Base-by-base conservation (phyloP, 2,329 filamentous ascomycete species). In the Drechslerella coelobrocha region DNA sequence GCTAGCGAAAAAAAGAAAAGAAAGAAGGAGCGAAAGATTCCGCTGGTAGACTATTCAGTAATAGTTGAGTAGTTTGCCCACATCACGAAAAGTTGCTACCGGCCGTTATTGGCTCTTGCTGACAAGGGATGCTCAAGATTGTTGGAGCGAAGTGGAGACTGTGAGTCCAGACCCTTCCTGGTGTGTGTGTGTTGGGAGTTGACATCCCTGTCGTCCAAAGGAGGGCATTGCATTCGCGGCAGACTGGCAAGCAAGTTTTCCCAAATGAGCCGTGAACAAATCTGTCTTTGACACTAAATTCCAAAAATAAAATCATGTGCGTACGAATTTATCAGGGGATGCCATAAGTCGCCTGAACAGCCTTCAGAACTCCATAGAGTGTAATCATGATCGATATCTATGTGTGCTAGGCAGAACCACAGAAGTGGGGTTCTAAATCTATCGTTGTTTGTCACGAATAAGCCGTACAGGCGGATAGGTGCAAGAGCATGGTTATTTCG, bases 241-340 rank as follows among this genome's bases (percentile, higher is more conserved):
- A 37, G 34, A 14, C 61, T 61, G 53, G 56, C 56, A 69, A 57
- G 31, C 41, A 24, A 68, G 54, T 54, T 47, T 31, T 14, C 56
- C 61, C 63, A 68, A 55, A 48, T 68, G 63, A 61, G 63, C 63
- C 52, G 43, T 31, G 27, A 57, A 26, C 41, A 50, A 29, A 29
- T 26, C 21, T 43, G 24, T 17, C 24, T 27, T 45, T 29, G 17
- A 37, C 50, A 27, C 31, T 8, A 37, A 45, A 27, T 68, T 61
- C 50, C 51, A 61, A 68, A 61, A 68, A 68, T 68, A 68, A 60
- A 55, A 55, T n/a, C n/a, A n/a, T n/a, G n/a, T n/a, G n/a, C n/a
- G n/a, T n/a, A n/a, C n/a, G n/a, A n/a, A n/a, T n/a, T n/a, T n/a
- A n/a, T n/a, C n/a, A n/a, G n/a, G n/a, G n/a, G n/a, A n/a, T n/a